Conservation (phyloP, 768 basidiomycete genomes). For the Agaricus subrufescens region DNA sequence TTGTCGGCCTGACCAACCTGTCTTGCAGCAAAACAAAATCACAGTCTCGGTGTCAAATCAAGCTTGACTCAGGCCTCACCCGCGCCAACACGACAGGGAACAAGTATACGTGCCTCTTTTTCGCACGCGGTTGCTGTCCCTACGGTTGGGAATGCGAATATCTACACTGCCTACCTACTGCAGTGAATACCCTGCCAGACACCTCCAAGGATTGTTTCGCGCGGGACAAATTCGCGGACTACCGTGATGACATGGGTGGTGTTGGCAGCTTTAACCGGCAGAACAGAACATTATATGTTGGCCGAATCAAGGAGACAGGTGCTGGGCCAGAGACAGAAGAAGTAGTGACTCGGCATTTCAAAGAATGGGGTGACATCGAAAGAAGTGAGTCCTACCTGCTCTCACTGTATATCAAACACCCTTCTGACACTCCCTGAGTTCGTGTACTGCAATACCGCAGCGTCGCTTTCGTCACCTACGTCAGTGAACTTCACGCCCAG, state of each 20-base stretch:
- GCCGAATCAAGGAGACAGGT: conserved; percentile 89
- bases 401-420: neutral
- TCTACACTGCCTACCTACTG: conserved; percentile 83
- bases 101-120: conserved; percentile 94
- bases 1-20: conserved; percentile 6
- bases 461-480: conserved; percentile 96
- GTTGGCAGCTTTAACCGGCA: conserved; percentile 94
- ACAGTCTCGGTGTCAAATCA: conserved; percentile 87
- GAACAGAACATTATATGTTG: conserved; percentile 93
- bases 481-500: conserved; percentile 78
- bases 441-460: conserved; percentile 91
- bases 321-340: conserved; percentile 88
- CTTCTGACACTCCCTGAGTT: conserved; percentile 38
- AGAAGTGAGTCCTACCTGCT: conserved; percentile 54
- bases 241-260: conserved; percentile 99
- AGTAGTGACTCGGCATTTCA: conserved; percentile 86
- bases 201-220: conserved; percentile 96
- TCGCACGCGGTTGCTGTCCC: conserved; percentile 93
- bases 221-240: conserved; percentile 94
- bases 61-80: conserved; percentile 87
- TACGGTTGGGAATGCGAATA: conserved; percentile 99
- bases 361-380: conserved; percentile 93
- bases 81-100: conserved; percentile 92
- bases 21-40: conserved; percentile 81
- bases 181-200: conserved; percentile 69